Conservation (phyloP, 441 rosid species). For the Croton setiger region DNA sequence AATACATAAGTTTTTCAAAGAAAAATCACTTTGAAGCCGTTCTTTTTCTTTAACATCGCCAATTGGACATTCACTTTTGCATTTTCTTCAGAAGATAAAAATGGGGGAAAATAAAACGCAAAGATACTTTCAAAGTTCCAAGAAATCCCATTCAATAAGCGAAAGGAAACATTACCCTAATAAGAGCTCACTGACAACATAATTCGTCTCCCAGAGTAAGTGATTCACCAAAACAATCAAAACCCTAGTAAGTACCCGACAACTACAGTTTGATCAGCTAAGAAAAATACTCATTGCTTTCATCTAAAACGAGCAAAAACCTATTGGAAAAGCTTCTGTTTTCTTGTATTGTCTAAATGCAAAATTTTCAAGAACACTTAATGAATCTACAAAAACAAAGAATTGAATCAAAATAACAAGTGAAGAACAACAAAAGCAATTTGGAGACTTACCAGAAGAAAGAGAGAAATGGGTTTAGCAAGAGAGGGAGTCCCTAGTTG, state of each 20-base stretch:
- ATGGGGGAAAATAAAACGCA: background rate
- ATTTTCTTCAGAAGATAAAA: background rate
- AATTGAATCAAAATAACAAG: background rate
- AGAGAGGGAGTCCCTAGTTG: background rate
- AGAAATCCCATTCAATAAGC: background rate
- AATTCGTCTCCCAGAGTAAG: background rate
- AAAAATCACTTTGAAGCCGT: background rate
- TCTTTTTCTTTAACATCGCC: background rate
- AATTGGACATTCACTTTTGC: background rate
- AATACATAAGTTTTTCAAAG: background rate
- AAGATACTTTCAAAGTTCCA: background rate
- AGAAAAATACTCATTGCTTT: background rate
- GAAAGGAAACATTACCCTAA: background rate
- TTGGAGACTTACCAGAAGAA: slow-evolving; percentile 1
- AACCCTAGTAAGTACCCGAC: slow-evolving; percentile 7
- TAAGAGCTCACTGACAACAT: background rate
- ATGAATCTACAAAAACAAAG: background rate
- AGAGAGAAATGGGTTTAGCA: background rate
- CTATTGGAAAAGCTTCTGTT: background rate
- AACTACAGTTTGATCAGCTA: background rate
- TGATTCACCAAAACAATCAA: background rate
- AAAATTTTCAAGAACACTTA: background rate
- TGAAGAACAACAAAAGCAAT: background rate
- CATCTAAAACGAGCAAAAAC: background rate
- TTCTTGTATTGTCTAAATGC: too few relatives aligned